These are phyloP conservation scores for Claviceps paspali DNA, from an alignment of 2,329 filamentous ascomycete species.

Conservation along the genomic window DNA sequence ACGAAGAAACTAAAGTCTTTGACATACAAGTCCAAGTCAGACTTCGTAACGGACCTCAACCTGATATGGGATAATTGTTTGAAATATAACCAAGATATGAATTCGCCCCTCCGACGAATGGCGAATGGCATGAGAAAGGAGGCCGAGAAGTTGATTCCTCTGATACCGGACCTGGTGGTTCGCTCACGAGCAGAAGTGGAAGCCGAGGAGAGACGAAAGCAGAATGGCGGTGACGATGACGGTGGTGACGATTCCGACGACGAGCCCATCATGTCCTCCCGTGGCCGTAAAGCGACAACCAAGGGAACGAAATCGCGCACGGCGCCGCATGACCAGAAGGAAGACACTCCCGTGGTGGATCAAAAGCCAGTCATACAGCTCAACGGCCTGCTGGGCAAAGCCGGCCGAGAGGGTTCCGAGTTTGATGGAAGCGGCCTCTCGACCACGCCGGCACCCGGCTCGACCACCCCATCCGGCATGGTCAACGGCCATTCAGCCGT, in stretches of 20 bases:
- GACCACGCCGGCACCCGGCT: conserved; percentile 64
- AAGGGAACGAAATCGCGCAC: conserved; percentile 67
- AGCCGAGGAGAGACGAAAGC: conserved; percentile 68
- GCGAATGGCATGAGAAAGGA: conserved; percentile 94
- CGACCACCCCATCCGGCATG: conserved; percentile 54
- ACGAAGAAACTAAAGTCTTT: conserved; percentile 87
- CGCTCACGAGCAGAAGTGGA: conserved; percentile 89
- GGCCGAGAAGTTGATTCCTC: conserved; percentile 85
- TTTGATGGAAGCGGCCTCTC: conserved; percentile 70
- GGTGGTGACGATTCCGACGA: conserved; percentile 86
- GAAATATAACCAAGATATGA: conserved; percentile 83
- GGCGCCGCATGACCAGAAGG: conserved; percentile 55
- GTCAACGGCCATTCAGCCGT: conserved; percentile 50
- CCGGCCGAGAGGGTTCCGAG: conserved; percentile 59
- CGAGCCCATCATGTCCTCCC: conserved; percentile 94
- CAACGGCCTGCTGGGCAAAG: conserved; percentile 44
- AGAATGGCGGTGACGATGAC: conserved; percentile 71
- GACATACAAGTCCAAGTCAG: conserved; percentile 74
- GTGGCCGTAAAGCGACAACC: conserved; percentile 69
- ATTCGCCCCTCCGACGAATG: conserved; percentile 78
- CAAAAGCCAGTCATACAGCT: conserved; percentile 58
- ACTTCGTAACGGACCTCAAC: conserved; percentile 87
- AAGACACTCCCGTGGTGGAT: conserved; percentile 64
- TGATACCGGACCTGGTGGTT: conserved; percentile 87
- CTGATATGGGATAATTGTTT: conserved; percentile 96